Evolutionary conservation across 73 alveolate genomes (phyloP), one percentile per base, ranked within the genome.

Genomic region (Stentor coeruleus): DNA sequence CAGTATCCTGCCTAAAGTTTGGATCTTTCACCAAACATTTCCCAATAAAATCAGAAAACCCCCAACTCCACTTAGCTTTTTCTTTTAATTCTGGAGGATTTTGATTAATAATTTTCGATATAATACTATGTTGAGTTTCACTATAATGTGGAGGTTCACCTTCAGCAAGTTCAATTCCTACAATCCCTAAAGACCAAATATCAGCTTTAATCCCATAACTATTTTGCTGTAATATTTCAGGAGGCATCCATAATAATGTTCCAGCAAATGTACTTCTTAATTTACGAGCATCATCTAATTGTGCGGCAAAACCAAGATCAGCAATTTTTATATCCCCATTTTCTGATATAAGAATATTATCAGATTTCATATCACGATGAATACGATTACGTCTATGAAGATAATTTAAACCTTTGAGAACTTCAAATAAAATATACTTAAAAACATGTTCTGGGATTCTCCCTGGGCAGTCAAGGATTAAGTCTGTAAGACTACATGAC

Each of bases 301-400:
- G 81, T 31, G 97, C 93, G 57, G 97, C 89, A 41, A 89, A 94
- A 3, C 98, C 98, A 82, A 92, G 92, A 83, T 94, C 98, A 28
- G 96, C 95, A 59, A 94, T 49, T 36, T 91, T 81, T 33, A 91
- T 59, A 14, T 74, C 66, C 26, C 93, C 97, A 49, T 87, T 87
- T 39, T 30, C 74, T 40, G 77, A 84, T 58, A 93, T 83, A 40
- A 93, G 86, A 30, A 92, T 88, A 74, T 92, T 92, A 59, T 92
- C 98, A 38, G 94, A 88, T 49, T 92, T 92, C 11, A 92, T 80
- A 83, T 92, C 98, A 80, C 98, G 77, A 84, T 92, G 98, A 76
- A 92, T 88, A 35, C 87, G 85, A 81, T 81, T 88, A 38, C 49
- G 33, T 39, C 66, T 38, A 41, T 88, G 94, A 20, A 88, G 66